Evolutionary conservation across 257 asterid species (phyloP).

Genomic region (Solanum piurae): DNA sequence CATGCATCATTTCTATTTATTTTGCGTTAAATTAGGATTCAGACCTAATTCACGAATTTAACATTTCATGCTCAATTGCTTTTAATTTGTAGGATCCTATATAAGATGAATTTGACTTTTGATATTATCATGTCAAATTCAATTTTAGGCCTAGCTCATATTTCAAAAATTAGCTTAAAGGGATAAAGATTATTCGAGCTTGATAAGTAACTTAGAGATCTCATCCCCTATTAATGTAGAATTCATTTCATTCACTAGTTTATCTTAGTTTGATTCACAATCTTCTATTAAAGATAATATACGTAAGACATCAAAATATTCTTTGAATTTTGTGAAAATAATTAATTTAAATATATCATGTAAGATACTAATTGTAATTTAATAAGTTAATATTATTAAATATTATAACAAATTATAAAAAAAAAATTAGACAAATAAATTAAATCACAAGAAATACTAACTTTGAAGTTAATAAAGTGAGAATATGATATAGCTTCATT

Average conservation of each 20-base stretch:
- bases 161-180: background rate
- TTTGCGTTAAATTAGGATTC: background rate
- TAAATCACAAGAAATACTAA: background rate
- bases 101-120: background rate
- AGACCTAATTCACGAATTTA: fast-evolving
- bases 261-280: background rate
- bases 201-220: fast-evolving
- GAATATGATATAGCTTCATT: background rate
- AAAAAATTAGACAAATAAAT: background rate
- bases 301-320: no score
- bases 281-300: background rate
- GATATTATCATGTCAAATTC: background rate
- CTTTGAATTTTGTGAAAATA: background rate
- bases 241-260: background rate
- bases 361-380: background rate
- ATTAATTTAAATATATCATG: background rate
- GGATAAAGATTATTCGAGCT: fast-evolving
- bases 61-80: background rate
- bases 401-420: background rate
- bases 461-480: background rate
- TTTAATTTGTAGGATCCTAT: background rate
- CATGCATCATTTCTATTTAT: background rate
- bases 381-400: background rate
- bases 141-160: background rate
- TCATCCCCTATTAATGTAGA: background rate